Evolutionary conservation across 148 eudicot genomes (phyloP).

Genomic region (Spergularia bocconei): DNA sequence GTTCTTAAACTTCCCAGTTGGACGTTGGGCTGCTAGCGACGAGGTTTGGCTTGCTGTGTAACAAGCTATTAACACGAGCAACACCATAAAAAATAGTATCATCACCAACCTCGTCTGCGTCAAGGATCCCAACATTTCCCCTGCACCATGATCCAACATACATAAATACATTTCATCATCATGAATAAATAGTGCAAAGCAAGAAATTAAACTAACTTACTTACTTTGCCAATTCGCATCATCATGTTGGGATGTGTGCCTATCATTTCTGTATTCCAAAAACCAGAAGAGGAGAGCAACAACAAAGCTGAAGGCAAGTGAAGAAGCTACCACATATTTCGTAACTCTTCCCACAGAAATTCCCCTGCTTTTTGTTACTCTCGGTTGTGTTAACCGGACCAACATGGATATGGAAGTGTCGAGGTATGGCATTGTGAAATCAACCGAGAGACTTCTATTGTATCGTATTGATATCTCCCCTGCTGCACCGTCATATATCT

Average conservation of each 20-base stretch:
- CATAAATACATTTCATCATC: neutral
- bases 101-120: slow-evolving; percentile 30
- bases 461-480: slow-evolving; percentile 25
- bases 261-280: slow-evolving; percentile 21
- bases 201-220: neutral
- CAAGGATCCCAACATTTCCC: slow-evolving; percentile 24
- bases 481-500: slow-evolving; percentile 17
- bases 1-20: neutral
- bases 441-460: slow-evolving; percentile 21
- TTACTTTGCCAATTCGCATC: slow-evolving; percentile 20
- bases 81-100: slow-evolving; percentile 26
- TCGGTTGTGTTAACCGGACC: slow-evolving; percentile 8
- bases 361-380: neutral
- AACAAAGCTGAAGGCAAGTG: slow-evolving; percentile 22
- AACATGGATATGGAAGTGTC: slow-evolving; percentile 28
- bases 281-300: slow-evolving; percentile 22
- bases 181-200: neutral
- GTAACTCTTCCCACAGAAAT: slow-evolving; percentile 14
- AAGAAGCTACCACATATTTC: slow-evolving; percentile 17
- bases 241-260: no score
- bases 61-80: slow-evolving; percentile 23
- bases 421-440: slow-evolving; percentile 27
- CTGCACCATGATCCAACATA: neutral
- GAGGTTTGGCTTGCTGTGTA: slow-evolving; percentile 30
- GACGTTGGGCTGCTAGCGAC: slow-evolving; percentile 2